A percentile compares a stretch with the other conserved stretches of the same genome.
These are phyloP conservation scores for Aplosporella prunicola DNA, from an alignment of 2,329 filamentous ascomycete genomes.

Conservation along the genomic window DNA sequence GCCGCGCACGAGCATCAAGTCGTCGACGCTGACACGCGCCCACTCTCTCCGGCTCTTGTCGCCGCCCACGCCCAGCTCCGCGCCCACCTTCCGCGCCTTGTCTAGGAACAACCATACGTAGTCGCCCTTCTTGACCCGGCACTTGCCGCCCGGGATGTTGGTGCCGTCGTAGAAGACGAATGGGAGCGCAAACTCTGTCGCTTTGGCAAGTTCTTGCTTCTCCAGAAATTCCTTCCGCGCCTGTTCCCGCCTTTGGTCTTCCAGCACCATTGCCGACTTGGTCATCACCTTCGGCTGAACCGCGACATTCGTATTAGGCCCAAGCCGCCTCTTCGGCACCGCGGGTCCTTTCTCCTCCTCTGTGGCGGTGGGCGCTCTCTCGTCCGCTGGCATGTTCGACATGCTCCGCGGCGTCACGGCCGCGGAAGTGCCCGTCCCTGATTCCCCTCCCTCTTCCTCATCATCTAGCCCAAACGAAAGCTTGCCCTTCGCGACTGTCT, in stretches of 20 bases:
- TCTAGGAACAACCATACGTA: conserved; percentile 89
- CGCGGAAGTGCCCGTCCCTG: conserved; percentile 28
- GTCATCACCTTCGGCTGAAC: conserved; percentile 66
- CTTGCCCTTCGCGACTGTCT: conserved; percentile 46
- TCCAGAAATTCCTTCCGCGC: conserved; percentile 70
- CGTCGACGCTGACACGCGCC: conserved; percentile 89
- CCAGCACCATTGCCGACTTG: conserved; percentile 66
- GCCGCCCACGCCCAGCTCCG: conserved; percentile 65
- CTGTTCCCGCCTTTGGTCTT: conserved; percentile 66
- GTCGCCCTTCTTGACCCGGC: conserved; percentile 87
- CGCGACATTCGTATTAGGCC: conserved; percentile 51
- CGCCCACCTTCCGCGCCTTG: conserved; percentile 80
- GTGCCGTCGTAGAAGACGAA: conserved; percentile 97
- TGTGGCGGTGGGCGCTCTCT: conserved; percentile 20
- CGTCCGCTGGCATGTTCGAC: conserved; percentile 28
- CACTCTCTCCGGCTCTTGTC: conserved; percentile 67
- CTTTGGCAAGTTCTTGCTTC: conserved; percentile 78
- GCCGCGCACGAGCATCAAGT: conserved; percentile 84
- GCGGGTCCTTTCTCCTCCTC: conserved; percentile 24
- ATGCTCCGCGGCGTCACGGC: conserved; percentile 27
- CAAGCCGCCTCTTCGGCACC: conserved; percentile 44
- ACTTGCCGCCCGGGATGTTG: conserved; percentile 74
- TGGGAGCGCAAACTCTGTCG: conserved; percentile 79
- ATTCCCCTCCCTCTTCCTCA: conserved; percentile 48
- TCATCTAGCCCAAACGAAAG: conserved; percentile 65